Evolutionary conservation across 257 asterid species (phyloP).

Genomic region (Petunia axillaris): DNA sequence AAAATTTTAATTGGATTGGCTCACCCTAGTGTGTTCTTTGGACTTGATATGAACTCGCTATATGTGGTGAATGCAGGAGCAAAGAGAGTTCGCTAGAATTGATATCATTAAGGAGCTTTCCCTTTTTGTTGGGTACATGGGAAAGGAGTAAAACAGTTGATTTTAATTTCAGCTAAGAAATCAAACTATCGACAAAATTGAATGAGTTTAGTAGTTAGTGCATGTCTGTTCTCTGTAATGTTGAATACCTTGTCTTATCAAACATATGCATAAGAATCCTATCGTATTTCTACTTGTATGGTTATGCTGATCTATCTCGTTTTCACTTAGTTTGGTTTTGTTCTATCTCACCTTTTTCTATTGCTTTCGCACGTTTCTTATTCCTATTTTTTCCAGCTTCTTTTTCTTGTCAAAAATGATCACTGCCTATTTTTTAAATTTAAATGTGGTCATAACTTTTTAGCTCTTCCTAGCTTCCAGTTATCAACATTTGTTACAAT

Average conservation of each 20-base stretch:
- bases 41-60: background rate
- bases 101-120: background rate
- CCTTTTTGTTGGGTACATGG: background rate
- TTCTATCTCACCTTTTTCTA: background rate
- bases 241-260: too few species aligned
- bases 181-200: background rate
- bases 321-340: background rate
- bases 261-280: background rate
- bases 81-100: background rate
- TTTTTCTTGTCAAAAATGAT: background rate
- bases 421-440: background rate
- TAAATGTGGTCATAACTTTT: background rate
- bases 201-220: conserved; percentile 1
- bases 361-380: background rate
- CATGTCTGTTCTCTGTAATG: too few species aligned
- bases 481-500: background rate
- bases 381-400: conserved; percentile 1
- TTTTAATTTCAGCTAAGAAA: background rate
- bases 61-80: background rate
- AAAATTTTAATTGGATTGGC: background rate
- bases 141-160: background rate
- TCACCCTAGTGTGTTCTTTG: background rate
- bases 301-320: background rate
- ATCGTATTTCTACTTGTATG: background rate
- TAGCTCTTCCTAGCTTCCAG: conserved; percentile 1